Evolutionary conservation across 768 basidiomycete genomes (phyloP).

Genomic region (Piloderma croceum): DNA sequence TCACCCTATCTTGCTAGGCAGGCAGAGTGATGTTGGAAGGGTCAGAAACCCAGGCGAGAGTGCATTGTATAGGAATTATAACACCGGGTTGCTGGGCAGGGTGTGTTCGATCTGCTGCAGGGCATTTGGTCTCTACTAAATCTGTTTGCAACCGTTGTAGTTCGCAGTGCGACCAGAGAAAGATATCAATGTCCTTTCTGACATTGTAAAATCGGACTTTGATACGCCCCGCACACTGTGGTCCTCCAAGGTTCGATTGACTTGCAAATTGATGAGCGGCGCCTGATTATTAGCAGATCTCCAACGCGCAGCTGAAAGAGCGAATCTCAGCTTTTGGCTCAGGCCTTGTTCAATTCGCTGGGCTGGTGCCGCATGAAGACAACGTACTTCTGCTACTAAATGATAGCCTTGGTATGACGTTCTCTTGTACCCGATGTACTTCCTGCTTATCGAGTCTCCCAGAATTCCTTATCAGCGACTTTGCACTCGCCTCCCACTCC

Average conservation of each 20-base stretch:
- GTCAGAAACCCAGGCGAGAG: constrained; percentile 80
- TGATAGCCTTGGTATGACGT: constrained; percentile 61
- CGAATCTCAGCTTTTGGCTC: constrained; percentile 69
- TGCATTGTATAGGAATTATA: constrained; percentile 87
- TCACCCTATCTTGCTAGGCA: constrained; percentile 87
- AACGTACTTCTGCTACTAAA: constrained; percentile 74
- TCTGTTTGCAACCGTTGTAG: constrained; percentile 32
- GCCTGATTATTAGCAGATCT: constrained; percentile 59
- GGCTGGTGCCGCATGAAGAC: constrained; percentile 52
- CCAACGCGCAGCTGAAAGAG: constrained; percentile 64
- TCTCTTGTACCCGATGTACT: not conserved
- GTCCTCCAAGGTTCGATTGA: constrained; percentile 58
- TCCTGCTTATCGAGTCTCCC: constrained; percentile 4
- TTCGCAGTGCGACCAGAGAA: constrained; percentile 70
- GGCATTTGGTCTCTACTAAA: constrained; percentile 1
- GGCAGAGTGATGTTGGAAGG: constrained; percentile 84
- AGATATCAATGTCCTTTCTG: constrained; percentile 59
- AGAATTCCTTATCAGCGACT: constrained; percentile 79
- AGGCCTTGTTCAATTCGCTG: constrained; percentile 56
- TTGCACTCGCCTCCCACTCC: constrained; percentile 68
- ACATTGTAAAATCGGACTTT: constrained; percentile 61
- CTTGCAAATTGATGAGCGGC: constrained; percentile 64
- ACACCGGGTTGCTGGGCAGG: constrained; percentile 76
- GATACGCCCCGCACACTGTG: constrained; percentile 71
- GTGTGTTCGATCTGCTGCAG: constrained; percentile 36